Evolutionary conservation across 345 rosid species (phyloP).

Genomic region (Syzygium aromaticum): DNA sequence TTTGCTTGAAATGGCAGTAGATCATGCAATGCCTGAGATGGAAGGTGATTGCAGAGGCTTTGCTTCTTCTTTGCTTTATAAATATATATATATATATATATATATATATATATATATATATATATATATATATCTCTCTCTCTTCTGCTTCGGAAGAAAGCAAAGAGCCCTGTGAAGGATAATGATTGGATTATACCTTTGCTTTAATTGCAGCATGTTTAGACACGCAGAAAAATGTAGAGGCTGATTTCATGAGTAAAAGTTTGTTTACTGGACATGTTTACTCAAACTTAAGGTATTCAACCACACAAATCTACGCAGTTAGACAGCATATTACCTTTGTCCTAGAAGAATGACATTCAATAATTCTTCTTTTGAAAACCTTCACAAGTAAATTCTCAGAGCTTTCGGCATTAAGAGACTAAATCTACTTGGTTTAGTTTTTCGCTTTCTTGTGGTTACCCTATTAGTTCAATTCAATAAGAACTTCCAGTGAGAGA

Average conservation of each 20-base stretch:
- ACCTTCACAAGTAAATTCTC: neutral
- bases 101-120: neutral
- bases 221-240: neutral
- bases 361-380: neutral
- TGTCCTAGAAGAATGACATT: neutral
- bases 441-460: neutral
- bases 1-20: neutral
- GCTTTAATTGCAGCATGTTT: neutral
- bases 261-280: neutral
- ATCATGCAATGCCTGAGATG: neutral
- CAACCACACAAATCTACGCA: neutral
- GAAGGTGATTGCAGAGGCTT: neutral
- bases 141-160: neutral
- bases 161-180: neutral
- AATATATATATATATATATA: neutral
- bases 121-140: too few species aligned
- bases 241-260: neutral
- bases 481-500: neutral
- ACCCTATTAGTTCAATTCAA: neutral
- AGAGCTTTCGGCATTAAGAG: neutral
- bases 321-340: neutral
- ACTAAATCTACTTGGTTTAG: neutral
- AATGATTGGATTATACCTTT: neutral
- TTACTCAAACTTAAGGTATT: neutral
- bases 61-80: neutral